phyloP scores from a whole-genome alignment of 768 basidiomycete species.

The Rhodotorula kratochvilovae region DNA sequence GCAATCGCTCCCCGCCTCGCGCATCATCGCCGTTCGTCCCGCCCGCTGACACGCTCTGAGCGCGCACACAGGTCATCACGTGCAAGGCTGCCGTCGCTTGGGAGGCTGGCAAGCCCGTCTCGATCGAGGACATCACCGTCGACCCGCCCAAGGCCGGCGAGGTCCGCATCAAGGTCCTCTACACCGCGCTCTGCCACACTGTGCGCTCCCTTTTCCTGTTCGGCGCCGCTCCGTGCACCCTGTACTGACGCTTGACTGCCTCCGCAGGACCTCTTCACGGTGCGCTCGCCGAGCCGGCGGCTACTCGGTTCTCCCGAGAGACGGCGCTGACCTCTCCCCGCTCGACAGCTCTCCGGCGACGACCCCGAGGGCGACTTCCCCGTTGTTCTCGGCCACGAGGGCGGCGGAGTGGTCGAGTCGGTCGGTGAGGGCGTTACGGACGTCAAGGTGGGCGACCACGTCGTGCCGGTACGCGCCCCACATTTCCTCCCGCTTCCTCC shows the following conservation, averaged over 20 bases:
- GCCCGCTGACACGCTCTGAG: not conserved
- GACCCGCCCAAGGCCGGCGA: conserved; percentile 84
- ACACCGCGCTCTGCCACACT: conserved; percentile 96
- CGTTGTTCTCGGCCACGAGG: conserved; percentile 48
- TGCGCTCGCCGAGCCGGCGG: not conserved
- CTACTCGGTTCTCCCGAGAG: not conserved
- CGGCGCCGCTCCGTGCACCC: too few species aligned
- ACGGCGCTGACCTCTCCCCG: not conserved
- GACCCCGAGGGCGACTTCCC: conserved; percentile 70
- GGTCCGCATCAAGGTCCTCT: conserved; percentile 85
- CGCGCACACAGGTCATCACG: conserved; percentile 29
- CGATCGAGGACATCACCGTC: conserved; percentile 87
- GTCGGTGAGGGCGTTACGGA: conserved; percentile 90
- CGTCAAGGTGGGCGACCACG: conserved; percentile 82
- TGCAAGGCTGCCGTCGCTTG: conserved; percentile 64
- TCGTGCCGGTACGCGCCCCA: conserved; percentile 68
- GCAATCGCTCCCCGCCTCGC: too few species aligned
- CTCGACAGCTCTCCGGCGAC: conserved; percentile 40
- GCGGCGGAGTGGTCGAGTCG: conserved; percentile 89
- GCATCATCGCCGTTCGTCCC: not conserved
- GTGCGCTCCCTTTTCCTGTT: conserved; percentile 42
- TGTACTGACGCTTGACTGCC: not conserved
- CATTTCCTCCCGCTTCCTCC: fast-evolving
- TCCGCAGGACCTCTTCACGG: conserved; percentile 38
- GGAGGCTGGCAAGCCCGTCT: conserved; percentile 79